Evolutionary conservation across 805 yeast species (phyloP), one percentile per base, ranked within the genome.

Genomic region (Saccharomycopsis oosterbeekiorum): DNA sequence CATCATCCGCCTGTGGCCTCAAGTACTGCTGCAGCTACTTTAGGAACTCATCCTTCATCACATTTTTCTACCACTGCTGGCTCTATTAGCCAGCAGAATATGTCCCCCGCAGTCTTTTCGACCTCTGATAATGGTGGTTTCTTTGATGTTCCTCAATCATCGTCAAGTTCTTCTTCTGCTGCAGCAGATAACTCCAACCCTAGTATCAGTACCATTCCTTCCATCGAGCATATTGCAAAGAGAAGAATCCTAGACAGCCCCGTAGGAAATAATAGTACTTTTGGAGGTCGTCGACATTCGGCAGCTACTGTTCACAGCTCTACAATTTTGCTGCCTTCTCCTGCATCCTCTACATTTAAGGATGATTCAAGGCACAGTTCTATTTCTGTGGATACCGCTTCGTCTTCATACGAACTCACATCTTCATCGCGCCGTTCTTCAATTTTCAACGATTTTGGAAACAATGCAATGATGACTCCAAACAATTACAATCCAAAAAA

Each of bases 261-360:
- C 4, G 34, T 47, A 21, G 26, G 26, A 15, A 47, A 47, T 43
- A 24, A 12, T 14, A n/a, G 17, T 11, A 47, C 19, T 21, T 47
- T 47, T 47, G 53, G 53, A 47, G 53, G 53, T 10, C 34, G 66
- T 50, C 43, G 66, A 40, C 66, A 64, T 42, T 60, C 63, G 3
- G 59, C 66, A 2, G 64, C 65, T 36, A 64, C 66, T 14, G 57
- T 60, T 12, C n/a, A 55, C 9, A 37, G 55, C 12, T 19, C 56
- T 37, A 26, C 58, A 24, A 15, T 41, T 29, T 39, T 43, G 39
- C 26, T 55, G 19, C 65, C 65, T 12, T 41, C 57, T 14, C 62
- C 62, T 15, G 59, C 56, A 17, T 58, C 61, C 14, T 39, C 59
- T 4, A 55, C 62, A 6, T 47, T 47, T 26, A 47, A 47, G 10